These are phyloP conservation scores for Microcyclospora pomicola DNA, from an alignment of 2,329 filamentous ascomycete species.

Conservation along the genomic window DNA sequence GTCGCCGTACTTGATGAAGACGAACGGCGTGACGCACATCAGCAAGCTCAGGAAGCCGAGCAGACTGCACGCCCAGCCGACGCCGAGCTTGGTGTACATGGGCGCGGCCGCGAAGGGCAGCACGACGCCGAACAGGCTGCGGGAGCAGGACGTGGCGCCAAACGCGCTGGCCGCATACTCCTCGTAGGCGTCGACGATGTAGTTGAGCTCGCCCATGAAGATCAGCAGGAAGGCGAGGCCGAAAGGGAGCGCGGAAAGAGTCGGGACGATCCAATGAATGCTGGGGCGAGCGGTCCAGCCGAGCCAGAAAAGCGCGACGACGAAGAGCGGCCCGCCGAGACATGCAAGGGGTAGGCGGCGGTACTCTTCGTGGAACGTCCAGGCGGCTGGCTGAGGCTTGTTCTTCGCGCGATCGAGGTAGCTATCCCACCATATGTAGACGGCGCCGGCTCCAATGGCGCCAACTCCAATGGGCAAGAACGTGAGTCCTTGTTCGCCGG, in stretches of 20 bases:
- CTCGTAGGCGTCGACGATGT: constrained; percentile 5
- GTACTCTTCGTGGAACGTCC: constrained; percentile 51
- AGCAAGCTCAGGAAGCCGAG: constrained; percentile 36
- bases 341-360: constrained; percentile 58
- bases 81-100: constrained; percentile 55
- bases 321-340: constrained; percentile 50
- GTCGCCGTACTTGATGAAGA: constrained; percentile 21
- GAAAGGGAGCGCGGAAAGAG: constrained; percentile 1
- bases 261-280: constrained; percentile 20
- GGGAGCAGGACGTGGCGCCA: constrained; percentile 1
- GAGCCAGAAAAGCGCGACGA: constrained; percentile 20
- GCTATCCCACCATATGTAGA: constrained; percentile 44
- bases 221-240: constrained; percentile 1
- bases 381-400: constrained; percentile 31
- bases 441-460: constrained; percentile 13
- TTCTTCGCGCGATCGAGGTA: constrained; percentile 41
- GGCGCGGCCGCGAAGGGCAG: constrained; percentile 24
- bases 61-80: constrained; percentile 49
- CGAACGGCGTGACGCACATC: constrained; percentile 30
- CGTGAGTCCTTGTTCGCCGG: constrained; percentile 67
- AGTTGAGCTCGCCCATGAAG: constrained; percentile 2
- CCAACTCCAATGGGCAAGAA: constrained; percentile 19
- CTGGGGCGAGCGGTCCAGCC: constrained; percentile 16
- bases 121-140: constrained; percentile 4
- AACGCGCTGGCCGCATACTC: constrained; percentile 5